Conservation (phyloP, 75 land plant species). For the Gnetum montanum region DNA sequence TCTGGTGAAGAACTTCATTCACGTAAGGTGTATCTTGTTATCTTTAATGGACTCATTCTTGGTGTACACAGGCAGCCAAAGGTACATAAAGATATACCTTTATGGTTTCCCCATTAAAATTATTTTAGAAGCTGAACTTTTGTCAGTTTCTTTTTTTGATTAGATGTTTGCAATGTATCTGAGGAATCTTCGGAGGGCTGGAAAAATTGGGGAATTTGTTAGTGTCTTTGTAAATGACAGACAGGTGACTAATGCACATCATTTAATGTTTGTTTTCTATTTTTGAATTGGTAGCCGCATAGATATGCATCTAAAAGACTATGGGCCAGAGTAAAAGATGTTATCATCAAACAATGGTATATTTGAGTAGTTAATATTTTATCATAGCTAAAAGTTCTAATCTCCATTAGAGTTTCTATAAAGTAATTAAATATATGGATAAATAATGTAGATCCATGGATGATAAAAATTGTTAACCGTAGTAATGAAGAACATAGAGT, state of each 20-base stretch:
- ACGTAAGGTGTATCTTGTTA: constrained; percentile 62
- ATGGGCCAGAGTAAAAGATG: too few relatives aligned
- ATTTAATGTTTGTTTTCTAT: background rate
- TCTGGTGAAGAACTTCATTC: constrained; percentile 91
- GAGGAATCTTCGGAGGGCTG: constrained; percentile 67
- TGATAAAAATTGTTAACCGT: too few relatives aligned
- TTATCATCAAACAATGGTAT: too few relatives aligned
- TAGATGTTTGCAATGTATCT: constrained; percentile 70
- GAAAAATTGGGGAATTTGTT: constrained; percentile 95
- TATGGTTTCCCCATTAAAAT: too few relatives aligned
- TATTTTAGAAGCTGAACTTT: background rate
- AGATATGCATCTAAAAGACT: too few relatives aligned
- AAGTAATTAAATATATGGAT: too few relatives aligned
- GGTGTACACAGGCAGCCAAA: constrained; percentile 88
- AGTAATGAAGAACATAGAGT: too few relatives aligned
- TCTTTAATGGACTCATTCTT: constrained; percentile 89
- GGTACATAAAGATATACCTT: constrained; percentile 31
- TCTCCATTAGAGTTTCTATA: too few relatives aligned
- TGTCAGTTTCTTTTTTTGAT: constrained; percentile 4
- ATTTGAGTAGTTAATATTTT: too few relatives aligned
- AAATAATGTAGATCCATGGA: too few relatives aligned
- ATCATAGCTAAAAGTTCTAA: too few relatives aligned
- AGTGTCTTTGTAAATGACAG: constrained; percentile 78
- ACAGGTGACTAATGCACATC: too few relatives aligned
- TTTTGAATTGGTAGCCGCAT: background rate